Conservation (phyloP, 495 filamentous ascomycete genomes). For the Amorphotheca resinae region DNA sequence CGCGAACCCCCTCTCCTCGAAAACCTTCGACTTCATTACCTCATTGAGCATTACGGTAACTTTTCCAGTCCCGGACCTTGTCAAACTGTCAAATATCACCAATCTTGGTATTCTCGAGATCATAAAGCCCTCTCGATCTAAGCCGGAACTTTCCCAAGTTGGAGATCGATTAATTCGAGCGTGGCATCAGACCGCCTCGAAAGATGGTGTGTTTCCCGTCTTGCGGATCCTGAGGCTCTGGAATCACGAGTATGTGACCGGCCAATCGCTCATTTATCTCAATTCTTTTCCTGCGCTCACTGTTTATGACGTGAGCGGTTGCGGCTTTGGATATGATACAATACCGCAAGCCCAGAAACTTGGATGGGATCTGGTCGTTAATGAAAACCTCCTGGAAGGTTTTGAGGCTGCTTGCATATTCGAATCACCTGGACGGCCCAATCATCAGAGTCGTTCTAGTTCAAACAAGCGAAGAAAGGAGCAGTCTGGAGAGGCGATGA, state of each 20-base stretch:
- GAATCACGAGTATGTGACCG: constrained; percentile 11
- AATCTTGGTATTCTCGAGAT: constrained; percentile 19
- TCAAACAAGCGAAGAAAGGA: background rate
- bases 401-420: background rate
- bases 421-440: too few relatives aligned
- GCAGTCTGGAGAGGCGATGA: background rate
- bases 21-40: constrained; percentile 15
- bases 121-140: background rate
- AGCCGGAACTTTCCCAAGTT: background rate
- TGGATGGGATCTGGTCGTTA: constrained; percentile 9
- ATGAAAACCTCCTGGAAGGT: background rate
- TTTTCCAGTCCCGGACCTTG: constrained; percentile 13
- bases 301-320: constrained; percentile 15
- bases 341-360: background rate
- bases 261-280: constrained; percentile 9
- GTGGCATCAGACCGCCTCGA: constrained; percentile 13
- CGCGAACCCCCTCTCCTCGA: constrained; percentile 13
- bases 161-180: constrained; percentile 15
- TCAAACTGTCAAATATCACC: constrained; percentile 13
- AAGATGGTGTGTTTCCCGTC: constrained; percentile 13
- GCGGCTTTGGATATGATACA: constrained; percentile 2
- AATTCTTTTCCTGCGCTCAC: constrained; percentile 15
- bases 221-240: constrained; percentile 16
- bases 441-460: too few relatives aligned
- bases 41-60: constrained; percentile 13